Evolutionary conservation across 208 protist species (phyloP).

Genomic region (Eutreptiella sp.): DNA sequence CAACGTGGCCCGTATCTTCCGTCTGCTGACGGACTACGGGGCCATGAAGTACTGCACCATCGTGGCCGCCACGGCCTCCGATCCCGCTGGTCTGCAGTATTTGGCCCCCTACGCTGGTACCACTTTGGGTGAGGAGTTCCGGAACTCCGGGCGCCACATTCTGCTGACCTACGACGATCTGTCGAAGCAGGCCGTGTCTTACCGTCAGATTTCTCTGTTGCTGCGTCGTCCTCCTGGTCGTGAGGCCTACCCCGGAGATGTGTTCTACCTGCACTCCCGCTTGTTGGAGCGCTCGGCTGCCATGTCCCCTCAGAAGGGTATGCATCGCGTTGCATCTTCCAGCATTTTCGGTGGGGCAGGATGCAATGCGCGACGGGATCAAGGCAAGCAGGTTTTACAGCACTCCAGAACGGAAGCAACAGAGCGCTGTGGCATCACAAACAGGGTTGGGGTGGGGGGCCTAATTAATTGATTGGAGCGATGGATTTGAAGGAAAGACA

Average conservation of each 20-base stretch:
- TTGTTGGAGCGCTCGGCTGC: slow-evolving; percentile 82
- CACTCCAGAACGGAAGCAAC: too few relatives aligned
- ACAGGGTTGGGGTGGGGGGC: too few relatives aligned
- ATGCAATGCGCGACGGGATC: too few relatives aligned
- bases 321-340: too few relatives aligned
- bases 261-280: slow-evolving; percentile 88
- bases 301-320: slow-evolving; percentile 64
- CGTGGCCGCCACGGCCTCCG: slow-evolving; percentile 79
- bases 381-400: too few relatives aligned
- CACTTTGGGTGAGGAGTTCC: slow-evolving; percentile 84
- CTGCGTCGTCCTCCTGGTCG: slow-evolving; percentile 78
- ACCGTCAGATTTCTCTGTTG: slow-evolving; percentile 86
- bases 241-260: slow-evolving; percentile 87
- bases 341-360: too few relatives aligned
- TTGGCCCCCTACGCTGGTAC: slow-evolving; percentile 78
- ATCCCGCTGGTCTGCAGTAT: slow-evolving; percentile 79
- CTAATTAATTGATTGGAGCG: too few relatives aligned
- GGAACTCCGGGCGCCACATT: slow-evolving; percentile 78
- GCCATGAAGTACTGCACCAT: slow-evolving; percentile 78
- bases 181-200: slow-evolving; percentile 86
- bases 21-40: slow-evolving; percentile 62
- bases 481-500: too few relatives aligned
- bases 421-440: too few relatives aligned
- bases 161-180: slow-evolving; percentile 87
- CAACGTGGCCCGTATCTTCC: slow-evolving; percentile 80